These are phyloP conservation scores for Cylindrotheca fusiformis DNA, from an alignment of 108 stramenopile species.

Conservation along the genomic window DNA sequence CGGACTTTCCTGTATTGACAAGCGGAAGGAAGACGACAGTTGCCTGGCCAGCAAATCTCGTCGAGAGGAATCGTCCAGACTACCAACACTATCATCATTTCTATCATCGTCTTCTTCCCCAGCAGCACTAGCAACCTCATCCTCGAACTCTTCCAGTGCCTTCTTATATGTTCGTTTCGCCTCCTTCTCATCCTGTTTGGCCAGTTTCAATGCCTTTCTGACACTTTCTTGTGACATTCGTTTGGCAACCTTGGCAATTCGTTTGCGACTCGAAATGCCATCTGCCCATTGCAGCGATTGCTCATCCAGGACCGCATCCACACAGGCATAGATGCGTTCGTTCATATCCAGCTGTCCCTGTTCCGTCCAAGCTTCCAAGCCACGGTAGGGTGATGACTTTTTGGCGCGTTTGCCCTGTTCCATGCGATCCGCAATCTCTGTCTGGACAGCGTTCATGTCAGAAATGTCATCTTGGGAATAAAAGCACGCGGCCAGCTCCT, in stretches of 20 bases:
- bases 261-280: not conserved
- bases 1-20: too few species aligned
- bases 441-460: not conserved
- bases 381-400: not conserved
- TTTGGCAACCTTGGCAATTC: not conserved
- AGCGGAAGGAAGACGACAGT: too few species aligned
- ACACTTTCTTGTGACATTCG: not conserved
- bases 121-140: too few species aligned
- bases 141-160: not conserved
- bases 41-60: too few species aligned
- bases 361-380: not conserved
- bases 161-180: not conserved
- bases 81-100: too few species aligned
- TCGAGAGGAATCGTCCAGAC: too few species aligned
- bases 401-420: not conserved
- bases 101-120: too few species aligned
- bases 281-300: not conserved
- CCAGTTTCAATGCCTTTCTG: not conserved
- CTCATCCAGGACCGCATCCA: not conserved
- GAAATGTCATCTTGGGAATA: not conserved
- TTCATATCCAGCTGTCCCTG: not conserved
- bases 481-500: not conserved
- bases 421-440: not conserved
- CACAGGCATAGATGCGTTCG: not conserved
- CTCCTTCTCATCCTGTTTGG: not conserved